These are phyloP conservation scores for Ustilago vetiveriae DNA, from an alignment of 1,284 basidiomycete species.

Conservation along the genomic window DNA sequence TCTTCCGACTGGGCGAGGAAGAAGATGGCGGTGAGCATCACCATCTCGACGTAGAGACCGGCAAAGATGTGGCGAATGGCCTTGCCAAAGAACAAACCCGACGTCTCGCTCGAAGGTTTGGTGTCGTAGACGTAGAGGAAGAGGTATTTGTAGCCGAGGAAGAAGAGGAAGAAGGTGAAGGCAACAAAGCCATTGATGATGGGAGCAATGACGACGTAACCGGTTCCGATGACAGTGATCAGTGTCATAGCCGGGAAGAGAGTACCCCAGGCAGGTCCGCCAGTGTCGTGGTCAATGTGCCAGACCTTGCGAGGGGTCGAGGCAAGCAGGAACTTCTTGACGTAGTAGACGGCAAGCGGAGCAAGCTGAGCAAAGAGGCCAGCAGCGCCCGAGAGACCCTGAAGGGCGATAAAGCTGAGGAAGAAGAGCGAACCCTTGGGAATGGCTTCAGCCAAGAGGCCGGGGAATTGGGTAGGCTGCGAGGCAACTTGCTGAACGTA, in stretches of 20 bases:
- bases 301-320: constrained; percentile 89
- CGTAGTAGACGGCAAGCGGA: constrained; percentile 81
- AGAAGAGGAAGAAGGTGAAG: constrained; percentile 84
- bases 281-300: constrained; percentile 77
- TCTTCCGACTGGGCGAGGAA: constrained; percentile 56
- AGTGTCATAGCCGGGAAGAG: constrained; percentile 68
- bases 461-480: constrained; percentile 49
- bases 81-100: constrained; percentile 93
- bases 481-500: constrained; percentile 42
- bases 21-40: constrained; percentile 64
- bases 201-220: constrained; percentile 89
- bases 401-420: constrained; percentile 77
- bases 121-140: constrained; percentile 74
- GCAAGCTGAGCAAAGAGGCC: constrained; percentile 83
- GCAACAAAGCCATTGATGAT: constrained; percentile 91
- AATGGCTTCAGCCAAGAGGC: constrained; percentile 71
- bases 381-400: constrained; percentile 71
- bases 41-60: constrained; percentile 70
- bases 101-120: constrained; percentile 80
- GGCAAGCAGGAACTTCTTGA: constrained; percentile 83
- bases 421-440: constrained; percentile 92
- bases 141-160: constrained; percentile 73
- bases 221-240: constrained; percentile 59
- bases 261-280: constrained; percentile 83
- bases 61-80: constrained; percentile 92